These are phyloP conservation scores for Saccharomycopsis hybrid DNA, from an alignment of 1,139 yeast species.

Conservation along the genomic window DNA sequence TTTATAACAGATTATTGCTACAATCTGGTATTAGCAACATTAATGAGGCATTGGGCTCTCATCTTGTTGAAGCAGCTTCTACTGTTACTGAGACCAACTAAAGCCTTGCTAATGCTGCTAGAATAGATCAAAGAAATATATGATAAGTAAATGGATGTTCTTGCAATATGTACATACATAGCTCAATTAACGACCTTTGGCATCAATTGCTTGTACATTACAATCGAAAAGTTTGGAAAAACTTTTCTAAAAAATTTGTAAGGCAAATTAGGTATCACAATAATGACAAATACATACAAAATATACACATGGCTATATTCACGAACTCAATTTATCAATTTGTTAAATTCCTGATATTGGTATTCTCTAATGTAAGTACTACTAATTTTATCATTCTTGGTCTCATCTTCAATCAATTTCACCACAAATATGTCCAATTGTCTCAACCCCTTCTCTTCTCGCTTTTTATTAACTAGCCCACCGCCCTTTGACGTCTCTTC, in stretches of 20 bases:
- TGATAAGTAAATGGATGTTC: too few relatives aligned
- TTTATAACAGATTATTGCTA: constrained; percentile 13
- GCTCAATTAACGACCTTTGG: too few relatives aligned
- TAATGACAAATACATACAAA: too few relatives aligned
- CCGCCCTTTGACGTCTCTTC: constrained; percentile 79
- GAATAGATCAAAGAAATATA: too few relatives aligned
- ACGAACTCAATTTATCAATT: neutral
- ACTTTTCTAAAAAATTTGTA: too few relatives aligned
- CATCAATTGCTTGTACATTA: too few relatives aligned
- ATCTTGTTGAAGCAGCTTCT: neutral
- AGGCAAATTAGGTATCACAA: too few relatives aligned
- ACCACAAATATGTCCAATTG: constrained; percentile 53
- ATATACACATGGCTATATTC: too few relatives aligned
- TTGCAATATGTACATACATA: too few relatives aligned
- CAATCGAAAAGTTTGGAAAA: too few relatives aligned
- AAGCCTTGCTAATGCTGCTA: too few relatives aligned
- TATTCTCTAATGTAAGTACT: constrained; percentile 54
- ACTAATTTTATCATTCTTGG: constrained; percentile 71
- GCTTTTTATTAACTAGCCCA: constrained; percentile 54
- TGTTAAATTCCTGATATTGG: constrained; percentile 21
- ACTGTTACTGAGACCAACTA: too few relatives aligned
- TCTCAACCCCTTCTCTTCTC: constrained; percentile 51
- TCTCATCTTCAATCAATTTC: constrained; percentile 58
- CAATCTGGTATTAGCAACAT: constrained; percentile 11
- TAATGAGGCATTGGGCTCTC: neutral